A percentile compares a stretch with the other conserved stretches of the same genome.
These are phyloP conservation scores for Aspergillus udagawae DNA, from an alignment of 2,329 filamentous ascomycete species.

Conservation along the genomic window DNA sequence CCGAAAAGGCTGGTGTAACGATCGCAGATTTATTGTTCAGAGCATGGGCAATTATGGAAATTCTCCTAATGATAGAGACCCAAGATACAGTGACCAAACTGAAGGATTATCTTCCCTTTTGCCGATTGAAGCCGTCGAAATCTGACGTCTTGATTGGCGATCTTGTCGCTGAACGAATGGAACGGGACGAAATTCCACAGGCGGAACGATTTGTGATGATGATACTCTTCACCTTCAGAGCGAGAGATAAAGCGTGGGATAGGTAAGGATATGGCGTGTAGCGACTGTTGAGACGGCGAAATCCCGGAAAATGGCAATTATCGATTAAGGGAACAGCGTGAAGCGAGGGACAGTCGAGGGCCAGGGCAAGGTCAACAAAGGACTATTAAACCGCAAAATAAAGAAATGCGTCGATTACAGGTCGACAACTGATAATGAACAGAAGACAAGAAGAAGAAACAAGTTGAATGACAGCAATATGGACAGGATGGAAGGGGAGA, in stretches of 20 bases:
- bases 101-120: background rate
- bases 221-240: background rate
- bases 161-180: background rate
- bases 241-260: background rate
- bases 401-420: background rate
- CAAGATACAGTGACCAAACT: background rate
- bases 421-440: background rate
- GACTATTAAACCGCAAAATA: background rate
- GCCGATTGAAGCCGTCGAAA: background rate
- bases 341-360: background rate
- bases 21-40: conserved; percentile 36
- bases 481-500: background rate
- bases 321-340: background rate
- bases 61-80: background rate
- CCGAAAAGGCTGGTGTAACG: background rate
- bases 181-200: conserved; percentile 1
- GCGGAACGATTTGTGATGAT: background rate
- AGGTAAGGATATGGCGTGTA: background rate
- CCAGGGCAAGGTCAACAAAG: background rate
- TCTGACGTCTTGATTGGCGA: background rate
- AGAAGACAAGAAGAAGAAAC: background rate
- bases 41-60: background rate
- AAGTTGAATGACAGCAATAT: background rate
- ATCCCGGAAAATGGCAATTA: background rate
- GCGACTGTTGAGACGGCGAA: background rate